Conservation (phyloP, 208 protist genomes). For the Cochliopodium minus region DNA sequence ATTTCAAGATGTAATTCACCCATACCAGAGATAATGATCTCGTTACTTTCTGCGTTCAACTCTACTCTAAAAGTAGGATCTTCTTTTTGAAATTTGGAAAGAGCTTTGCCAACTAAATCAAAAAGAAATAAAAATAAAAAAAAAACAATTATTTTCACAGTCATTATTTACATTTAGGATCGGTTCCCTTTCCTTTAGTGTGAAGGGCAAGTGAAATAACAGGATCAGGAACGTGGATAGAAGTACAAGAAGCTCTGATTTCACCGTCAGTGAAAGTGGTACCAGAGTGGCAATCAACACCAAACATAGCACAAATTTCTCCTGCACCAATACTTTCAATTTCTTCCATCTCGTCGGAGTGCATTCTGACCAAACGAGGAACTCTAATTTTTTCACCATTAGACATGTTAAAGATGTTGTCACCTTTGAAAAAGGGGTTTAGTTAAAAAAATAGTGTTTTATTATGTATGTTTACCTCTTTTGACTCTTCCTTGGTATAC, state of each 20-base stretch:
- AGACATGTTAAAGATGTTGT: conserved; percentile 17
- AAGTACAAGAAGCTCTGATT: conserved; percentile 52
- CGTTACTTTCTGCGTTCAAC: conserved; percentile 65
- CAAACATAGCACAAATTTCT: conserved; percentile 94
- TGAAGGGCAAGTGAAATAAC: conserved; percentile 86
- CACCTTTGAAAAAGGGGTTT: background rate
- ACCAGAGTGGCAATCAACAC: conserved; percentile 86
- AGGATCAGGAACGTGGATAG: conserved; percentile 90
- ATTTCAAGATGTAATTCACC: conserved; percentile 87
- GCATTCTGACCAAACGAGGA: conserved; percentile 88
- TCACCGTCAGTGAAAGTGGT: conserved; percentile 68
- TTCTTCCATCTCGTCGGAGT: conserved; percentile 82
- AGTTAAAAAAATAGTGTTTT: background rate
- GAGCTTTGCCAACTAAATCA: conserved; percentile 70
- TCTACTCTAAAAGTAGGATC: conserved; percentile 83
- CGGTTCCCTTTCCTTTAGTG: conserved; percentile 60
- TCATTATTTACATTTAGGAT: too few species aligned
- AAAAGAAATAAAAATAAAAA: too few species aligned
- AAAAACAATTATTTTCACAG: too few species aligned
- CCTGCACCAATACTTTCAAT: conserved; percentile 72
- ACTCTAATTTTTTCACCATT: conserved; percentile 49
- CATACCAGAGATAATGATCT: conserved; percentile 88
- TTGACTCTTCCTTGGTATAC: conserved; percentile 90
- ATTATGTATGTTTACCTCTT: conserved; percentile 52
- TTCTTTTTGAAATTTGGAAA: conserved; percentile 78